Conservation (phyloP, 345 rosid species). For the Brassica carinata region DNA sequence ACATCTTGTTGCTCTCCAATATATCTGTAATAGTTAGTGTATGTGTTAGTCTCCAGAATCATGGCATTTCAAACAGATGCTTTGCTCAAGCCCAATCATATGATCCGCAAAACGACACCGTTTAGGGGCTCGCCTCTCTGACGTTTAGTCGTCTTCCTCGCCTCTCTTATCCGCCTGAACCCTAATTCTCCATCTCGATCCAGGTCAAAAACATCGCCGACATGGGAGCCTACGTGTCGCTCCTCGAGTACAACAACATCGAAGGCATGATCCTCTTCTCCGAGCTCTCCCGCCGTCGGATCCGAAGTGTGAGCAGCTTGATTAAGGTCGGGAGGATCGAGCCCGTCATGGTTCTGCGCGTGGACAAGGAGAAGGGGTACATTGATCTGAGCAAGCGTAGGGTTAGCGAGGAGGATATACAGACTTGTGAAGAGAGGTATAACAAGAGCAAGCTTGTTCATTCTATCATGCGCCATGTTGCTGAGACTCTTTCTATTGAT, state of each 20-base stretch:
- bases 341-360: constrained; percentile 99
- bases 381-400: constrained; percentile 95
- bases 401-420: constrained; percentile 92
- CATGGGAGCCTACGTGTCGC: constrained; percentile 95
- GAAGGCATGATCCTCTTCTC: constrained; percentile 98
- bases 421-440: constrained; percentile 93
- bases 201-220: constrained; percentile 97
- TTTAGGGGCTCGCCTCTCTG: background rate
- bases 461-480: constrained; percentile 97
- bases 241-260: constrained; percentile 95
- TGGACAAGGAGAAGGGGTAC: constrained; percentile 94
- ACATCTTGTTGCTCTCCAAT: no score
- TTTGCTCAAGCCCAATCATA: constrained; percentile 37
- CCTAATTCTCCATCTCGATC: constrained; percentile 49
- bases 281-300: constrained; percentile 98
- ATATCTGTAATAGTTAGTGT: background rate
- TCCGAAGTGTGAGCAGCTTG: constrained; percentile 91
- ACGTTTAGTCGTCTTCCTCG: constrained; percentile 12
- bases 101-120: background rate
- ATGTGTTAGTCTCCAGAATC: constrained; percentile 53
- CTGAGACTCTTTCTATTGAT: constrained; percentile 84
- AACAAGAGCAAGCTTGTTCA: constrained; percentile 99
- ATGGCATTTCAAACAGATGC: constrained; percentile 94
- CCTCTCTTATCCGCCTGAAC: constrained; percentile 28
- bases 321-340: constrained; percentile 95